Evolutionary conservation across 2,329 filamentous ascomycete species (phyloP).

Genomic region (Claviceps purpurea): DNA sequence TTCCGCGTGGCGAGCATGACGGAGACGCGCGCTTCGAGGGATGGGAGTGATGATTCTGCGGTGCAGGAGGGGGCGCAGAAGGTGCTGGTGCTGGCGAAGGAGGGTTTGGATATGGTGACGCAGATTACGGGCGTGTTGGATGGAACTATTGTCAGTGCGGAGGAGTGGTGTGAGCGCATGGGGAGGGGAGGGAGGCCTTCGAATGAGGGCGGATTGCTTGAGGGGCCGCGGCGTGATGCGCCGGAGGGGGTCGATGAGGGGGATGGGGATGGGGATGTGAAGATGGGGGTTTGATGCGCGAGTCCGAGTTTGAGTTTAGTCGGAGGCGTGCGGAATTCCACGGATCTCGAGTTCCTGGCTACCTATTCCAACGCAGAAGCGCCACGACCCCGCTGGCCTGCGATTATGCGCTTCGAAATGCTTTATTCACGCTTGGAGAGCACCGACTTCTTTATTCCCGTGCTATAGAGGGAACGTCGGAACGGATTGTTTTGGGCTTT

Average conservation of each 20-base stretch:
- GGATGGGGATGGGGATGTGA: conserved; percentile 8
- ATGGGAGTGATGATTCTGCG: conserved; percentile 23
- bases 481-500: too few species aligned
- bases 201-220: conserved; percentile 13
- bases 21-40: conserved; percentile 13
- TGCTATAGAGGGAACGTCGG: too few species aligned
- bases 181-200: conserved; percentile 29
- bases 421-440: too few species aligned
- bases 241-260: background rate
- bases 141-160: conserved; percentile 78
- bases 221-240: background rate
- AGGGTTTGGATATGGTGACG: conserved; percentile 86
- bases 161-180: conserved; percentile 77
- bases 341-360: too few species aligned
- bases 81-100: conserved; percentile 74
- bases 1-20: conserved; percentile 59
- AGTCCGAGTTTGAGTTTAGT: too few species aligned
- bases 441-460: too few species aligned
- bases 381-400: too few species aligned
- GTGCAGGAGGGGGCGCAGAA: conserved; percentile 50
- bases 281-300: too few species aligned
- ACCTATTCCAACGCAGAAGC: too few species aligned
- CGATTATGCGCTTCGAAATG: too few species aligned
- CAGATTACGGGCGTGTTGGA: conserved; percentile 82
- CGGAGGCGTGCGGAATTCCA: too few species aligned